Base-by-base conservation (phyloP, 2,329 filamentous ascomycete genomes). In the Colletotrichum neosansevieriae region DNA sequence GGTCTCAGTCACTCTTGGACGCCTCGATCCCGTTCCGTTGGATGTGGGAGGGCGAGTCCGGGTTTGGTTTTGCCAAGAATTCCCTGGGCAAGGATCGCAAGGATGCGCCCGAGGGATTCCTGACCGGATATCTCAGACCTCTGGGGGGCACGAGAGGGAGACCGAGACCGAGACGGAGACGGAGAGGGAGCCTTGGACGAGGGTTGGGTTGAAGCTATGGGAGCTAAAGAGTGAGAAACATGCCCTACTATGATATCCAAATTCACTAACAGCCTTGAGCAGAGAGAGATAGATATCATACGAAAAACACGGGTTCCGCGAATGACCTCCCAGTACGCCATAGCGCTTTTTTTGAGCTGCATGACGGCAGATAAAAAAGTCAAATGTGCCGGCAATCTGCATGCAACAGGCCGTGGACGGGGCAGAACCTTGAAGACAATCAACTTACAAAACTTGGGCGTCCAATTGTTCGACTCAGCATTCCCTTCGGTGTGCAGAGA, bases 31-130 rank as follows among this genome's bases (percentile, higher is more conserved):
- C 24, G 24, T 53, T 53, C 29, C 24, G 24, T 53, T 53, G 50
- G 29, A 34, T 19, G n/a, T 45, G 42, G 24, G 24, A 13, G 32
- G 21, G 45, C 29, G 42, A 51, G 58, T 21, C n/a, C 36, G 17
- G 45, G 34, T 50, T 21, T 29, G 45, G 34, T 50, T 21, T 29
- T 64, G 64, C 58, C 64, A 63, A 63, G 51, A 21, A 40, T 45
- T 21, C 36, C 34, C 19, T 19, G n/a, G 58, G 15, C 58, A 57
- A 63, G 58, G 63, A 36, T 63, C 50, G 15, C 58, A 57, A 63
- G 58, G 63, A 36, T 63, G 58, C 36, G 58, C 32, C 47, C 44
- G 61, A 64, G 51, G 62, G 62, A 47, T 36, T 51, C 32, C 53
- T 29, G 21, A 47, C 12, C 19, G 24, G 49, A 36, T 34, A 4